These are phyloP conservation scores for Podaxis sp. DNA, from an alignment of 768 basidiomycete genomes.

Conservation along the genomic window DNA sequence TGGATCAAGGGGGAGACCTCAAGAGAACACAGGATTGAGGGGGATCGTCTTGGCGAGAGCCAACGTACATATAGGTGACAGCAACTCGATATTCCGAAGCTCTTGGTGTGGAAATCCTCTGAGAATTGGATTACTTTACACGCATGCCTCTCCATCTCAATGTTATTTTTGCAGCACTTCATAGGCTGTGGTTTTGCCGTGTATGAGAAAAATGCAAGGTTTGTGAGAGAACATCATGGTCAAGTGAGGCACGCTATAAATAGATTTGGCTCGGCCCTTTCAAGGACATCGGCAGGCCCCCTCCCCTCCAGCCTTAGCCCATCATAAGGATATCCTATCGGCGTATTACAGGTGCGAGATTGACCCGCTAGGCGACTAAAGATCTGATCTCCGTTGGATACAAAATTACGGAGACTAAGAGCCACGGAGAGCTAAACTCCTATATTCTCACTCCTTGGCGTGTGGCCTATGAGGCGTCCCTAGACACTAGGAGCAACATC, in stretches of 20 bases:
- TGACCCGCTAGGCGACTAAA: neutral
- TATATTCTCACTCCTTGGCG: neutral
- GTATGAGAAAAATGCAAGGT: constrained; percentile 5
- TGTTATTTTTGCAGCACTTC: constrained; percentile 8
- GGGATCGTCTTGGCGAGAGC: neutral
- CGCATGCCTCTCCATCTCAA: constrained; percentile 1
- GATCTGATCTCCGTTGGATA: neutral
- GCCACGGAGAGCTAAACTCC: neutral
- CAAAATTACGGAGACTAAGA: neutral
- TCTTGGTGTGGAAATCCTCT: constrained; percentile 8
- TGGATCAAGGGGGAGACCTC: neutral
- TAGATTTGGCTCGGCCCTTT: neutral
- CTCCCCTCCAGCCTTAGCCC: neutral
- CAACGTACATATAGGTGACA: neutral
- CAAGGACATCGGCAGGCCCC: neutral
- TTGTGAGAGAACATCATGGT: constrained; percentile 2
- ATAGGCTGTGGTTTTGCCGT: constrained; percentile 4
- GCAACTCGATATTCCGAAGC: neutral
- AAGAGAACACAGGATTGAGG: neutral
- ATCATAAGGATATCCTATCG: constrained; percentile 7
- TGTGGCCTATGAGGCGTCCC: neutral
- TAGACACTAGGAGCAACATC: neutral
- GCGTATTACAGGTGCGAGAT: constrained; percentile 3
- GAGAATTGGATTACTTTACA: constrained; percentile 4
- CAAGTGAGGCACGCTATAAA: constrained; percentile 1